Conservation (phyloP, 352 stramenopile genomes). For the Phytophthora rubi region DNA sequence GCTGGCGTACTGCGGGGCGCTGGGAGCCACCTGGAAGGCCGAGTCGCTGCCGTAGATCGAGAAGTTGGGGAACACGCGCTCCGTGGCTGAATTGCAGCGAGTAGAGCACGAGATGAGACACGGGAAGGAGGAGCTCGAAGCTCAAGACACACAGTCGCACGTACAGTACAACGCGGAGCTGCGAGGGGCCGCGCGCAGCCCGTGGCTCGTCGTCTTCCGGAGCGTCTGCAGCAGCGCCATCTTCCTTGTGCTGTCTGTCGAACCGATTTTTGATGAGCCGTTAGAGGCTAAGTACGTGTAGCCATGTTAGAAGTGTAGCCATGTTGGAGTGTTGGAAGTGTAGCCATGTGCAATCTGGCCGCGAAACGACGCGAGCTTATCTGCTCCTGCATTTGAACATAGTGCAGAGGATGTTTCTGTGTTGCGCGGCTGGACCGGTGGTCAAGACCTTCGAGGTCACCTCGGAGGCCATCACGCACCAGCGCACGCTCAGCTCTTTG, state of each 20-base stretch:
- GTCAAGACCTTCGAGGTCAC: conserved; percentile 72
- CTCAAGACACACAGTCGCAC: not conserved
- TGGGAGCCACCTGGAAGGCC: conserved; percentile 77
- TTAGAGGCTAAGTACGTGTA: conserved; percentile 21
- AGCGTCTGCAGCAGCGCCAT: conserved; percentile 48
- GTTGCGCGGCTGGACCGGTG: conserved; percentile 55
- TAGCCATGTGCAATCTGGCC: conserved; percentile 15
- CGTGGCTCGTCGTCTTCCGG: conserved; percentile 29
- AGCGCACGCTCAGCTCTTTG: conserved; percentile 52
- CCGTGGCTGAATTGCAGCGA: conserved; percentile 38
- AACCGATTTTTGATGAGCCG: conserved; percentile 16
- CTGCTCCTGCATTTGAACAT: not conserved
- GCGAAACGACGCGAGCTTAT: conserved; percentile 37
- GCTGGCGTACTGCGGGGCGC: conserved; percentile 67
- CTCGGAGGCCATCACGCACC: conserved; percentile 52
- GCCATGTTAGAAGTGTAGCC: not conserved
- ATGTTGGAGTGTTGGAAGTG: conserved; percentile 1
- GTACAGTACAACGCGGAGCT: conserved; percentile 41
- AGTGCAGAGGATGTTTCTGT: conserved; percentile 49
- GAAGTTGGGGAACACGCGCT: conserved; percentile 83
- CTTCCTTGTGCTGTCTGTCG: conserved; percentile 11
- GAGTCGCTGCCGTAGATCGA: conserved; percentile 74
- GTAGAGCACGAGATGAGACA: conserved; percentile 16
- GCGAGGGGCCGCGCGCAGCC: conserved; percentile 24
- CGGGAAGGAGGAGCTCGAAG: not conserved